Conservation (phyloP, 164 flowering plant genomes). For the Vitis amurensis region DNA sequence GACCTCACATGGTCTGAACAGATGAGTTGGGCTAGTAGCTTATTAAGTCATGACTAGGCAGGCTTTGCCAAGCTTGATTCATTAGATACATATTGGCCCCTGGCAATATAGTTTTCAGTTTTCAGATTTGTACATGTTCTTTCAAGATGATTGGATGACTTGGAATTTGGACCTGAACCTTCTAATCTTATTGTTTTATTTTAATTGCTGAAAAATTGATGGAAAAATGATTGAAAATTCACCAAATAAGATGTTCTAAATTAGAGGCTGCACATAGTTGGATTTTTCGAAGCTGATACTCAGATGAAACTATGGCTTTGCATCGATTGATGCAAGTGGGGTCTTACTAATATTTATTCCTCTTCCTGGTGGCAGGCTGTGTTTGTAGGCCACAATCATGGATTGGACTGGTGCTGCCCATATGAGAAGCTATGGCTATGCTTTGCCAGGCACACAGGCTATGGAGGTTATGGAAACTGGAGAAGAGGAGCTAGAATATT, state of each 20-base stretch:
- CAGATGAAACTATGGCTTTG: not conserved
- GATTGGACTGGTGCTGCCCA: constrained; percentile 95
- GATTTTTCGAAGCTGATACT: no score
- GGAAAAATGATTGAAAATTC: no score
- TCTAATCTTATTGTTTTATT: no score
- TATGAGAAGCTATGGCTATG: constrained; percentile 77
- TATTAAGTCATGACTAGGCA: not conserved
- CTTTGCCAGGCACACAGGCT: constrained; percentile 88
- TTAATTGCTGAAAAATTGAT: no score
- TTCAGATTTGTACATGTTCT: not conserved
- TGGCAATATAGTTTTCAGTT: no score
- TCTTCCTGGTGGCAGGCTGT: constrained; percentile 53
- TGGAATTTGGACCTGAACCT: not conserved
- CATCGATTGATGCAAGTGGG: not conserved
- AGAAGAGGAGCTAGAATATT: constrained; percentile 77
- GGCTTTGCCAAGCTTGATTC: not conserved
- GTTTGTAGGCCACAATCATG: constrained; percentile 93
- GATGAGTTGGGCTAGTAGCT: not conserved
- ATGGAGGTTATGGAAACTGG: constrained; percentile 93
- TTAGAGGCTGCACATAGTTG: no score
- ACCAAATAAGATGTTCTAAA: no score
- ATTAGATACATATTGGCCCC: not conserved
- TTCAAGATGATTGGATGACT: no score
- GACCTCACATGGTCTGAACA: not conserved
- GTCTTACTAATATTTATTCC: not conserved